These are phyloP conservation scores for Zychaea mexicana DNA, from an alignment of 371 early-diverging fungal genomes.

Conservation along the genomic window DNA sequence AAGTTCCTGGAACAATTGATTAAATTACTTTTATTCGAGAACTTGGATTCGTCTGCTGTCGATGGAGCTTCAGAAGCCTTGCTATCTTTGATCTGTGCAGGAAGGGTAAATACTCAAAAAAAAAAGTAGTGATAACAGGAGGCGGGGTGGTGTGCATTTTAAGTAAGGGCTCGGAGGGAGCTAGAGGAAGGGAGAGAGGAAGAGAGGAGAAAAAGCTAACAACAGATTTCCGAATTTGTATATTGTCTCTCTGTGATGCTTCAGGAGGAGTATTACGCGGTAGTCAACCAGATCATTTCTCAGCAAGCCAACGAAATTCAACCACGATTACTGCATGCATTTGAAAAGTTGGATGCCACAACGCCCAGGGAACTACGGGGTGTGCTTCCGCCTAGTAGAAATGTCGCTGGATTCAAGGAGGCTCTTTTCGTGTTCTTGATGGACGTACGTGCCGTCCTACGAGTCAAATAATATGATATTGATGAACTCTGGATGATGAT, in stretches of 20 bases:
- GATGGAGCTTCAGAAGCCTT: conserved; percentile 66
- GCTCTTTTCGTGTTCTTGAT: conserved; percentile 59
- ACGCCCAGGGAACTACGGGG: conserved; percentile 31
- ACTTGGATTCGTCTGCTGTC: conserved; percentile 59
- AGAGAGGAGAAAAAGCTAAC: too few species aligned
- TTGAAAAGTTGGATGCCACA: conserved; percentile 46
- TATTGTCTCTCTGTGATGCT: neutral
- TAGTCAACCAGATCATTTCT: conserved; percentile 55
- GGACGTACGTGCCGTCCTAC: conserved; percentile 69
- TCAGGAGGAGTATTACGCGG: conserved; percentile 33
- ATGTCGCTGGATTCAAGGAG: conserved; percentile 44
- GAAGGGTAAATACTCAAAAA: conserved; percentile 43
- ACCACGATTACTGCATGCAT: conserved; percentile 47
- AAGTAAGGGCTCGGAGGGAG: neutral
- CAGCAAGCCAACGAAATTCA: conserved; percentile 54
- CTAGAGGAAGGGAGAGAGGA: neutral
- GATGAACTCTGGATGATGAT: too few species aligned
- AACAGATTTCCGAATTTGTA: too few species aligned
- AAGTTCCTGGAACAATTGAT: conserved; percentile 55
- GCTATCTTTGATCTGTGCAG: conserved; percentile 54
- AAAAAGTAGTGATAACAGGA: neutral
- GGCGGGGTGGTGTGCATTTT: neutral
- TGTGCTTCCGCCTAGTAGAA: conserved; percentile 21
- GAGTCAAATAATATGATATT: conserved; percentile 59
- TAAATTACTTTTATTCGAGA: conserved; percentile 59